phyloP scores from a whole-genome alignment of 2,329 filamentous ascomycete species.

The Cladosporium sp. region DNA sequence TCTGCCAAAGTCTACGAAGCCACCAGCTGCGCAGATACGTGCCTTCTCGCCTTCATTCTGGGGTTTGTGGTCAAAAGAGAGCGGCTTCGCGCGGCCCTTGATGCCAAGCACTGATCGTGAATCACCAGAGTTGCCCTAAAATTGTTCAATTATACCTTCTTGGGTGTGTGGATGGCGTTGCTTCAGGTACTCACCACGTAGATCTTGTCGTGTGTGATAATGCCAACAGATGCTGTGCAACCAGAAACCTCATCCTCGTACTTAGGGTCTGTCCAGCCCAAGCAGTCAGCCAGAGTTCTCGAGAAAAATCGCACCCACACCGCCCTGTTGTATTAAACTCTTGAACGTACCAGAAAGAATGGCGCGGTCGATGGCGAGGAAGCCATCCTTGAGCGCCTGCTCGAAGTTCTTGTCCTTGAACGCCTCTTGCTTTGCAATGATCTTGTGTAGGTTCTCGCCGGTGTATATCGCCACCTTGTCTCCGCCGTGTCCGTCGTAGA shows the following conservation, averaged over 20 bases:
- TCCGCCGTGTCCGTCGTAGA: constrained; percentile 96
- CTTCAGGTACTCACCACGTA: constrained; percentile 64
- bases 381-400: constrained; percentile 94
- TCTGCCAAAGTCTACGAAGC: constrained; percentile 96
- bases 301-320: neutral
- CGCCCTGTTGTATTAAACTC: neutral
- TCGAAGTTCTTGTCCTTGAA: constrained; percentile 90
- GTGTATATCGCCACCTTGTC: constrained; percentile 94
- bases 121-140: constrained; percentile 91
- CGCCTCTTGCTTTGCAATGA: constrained; percentile 88
- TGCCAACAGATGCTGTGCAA: constrained; percentile 87
- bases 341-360: constrained; percentile 83
- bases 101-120: constrained; percentile 92
- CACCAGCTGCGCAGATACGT: constrained; percentile 89
- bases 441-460: constrained; percentile 88
- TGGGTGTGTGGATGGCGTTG: neutral
- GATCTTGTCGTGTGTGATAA: constrained; percentile 88
- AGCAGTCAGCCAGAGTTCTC: constrained; percentile 14
- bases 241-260: constrained; percentile 98
- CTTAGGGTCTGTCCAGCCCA: constrained; percentile 66
- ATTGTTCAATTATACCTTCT: constrained; percentile 1
- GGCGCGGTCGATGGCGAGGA: constrained; percentile 89
- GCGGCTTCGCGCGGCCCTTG: constrained; percentile 92
- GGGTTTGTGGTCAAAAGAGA: constrained; percentile 99
- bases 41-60: constrained; percentile 98